Percentiles rank a stretch among this genome's conserved stretches.
phyloP scores from a whole-genome alignment of 768 basidiomycete species.

The Lentinula guzmanii region DNA sequence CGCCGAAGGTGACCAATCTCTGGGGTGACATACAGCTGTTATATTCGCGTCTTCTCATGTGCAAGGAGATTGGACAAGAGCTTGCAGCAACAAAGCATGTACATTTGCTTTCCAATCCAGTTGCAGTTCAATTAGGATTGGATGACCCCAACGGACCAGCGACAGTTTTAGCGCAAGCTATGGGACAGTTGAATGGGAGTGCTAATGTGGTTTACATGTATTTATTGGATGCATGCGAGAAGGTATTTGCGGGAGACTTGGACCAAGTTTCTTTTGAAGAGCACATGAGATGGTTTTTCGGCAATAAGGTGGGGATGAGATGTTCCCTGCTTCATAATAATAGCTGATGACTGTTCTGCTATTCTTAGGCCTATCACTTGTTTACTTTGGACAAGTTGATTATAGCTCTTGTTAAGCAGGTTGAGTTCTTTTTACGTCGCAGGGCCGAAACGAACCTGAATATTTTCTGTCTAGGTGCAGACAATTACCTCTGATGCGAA shows the following conservation, averaged over 20 bases:
- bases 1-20: constrained; percentile 12
- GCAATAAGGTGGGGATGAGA: constrained; percentile 57
- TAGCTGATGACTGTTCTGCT: constrained; percentile 10
- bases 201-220: constrained; percentile 81
- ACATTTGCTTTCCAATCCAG: constrained; percentile 66
- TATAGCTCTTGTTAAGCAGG: constrained; percentile 87
- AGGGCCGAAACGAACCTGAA: background rate
- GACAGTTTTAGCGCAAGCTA: constrained; percentile 59
- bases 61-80: constrained; percentile 74
- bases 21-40: constrained; percentile 50
- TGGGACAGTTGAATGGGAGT: constrained; percentile 48
- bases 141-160: constrained; percentile 79
- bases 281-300: constrained; percentile 92
- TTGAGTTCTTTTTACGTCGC: constrained; percentile 26
- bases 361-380: constrained; percentile 75
- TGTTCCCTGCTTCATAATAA: background rate
- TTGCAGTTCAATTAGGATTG: constrained; percentile 79
- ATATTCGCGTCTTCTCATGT: constrained; percentile 80
- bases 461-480: constrained; percentile 63
- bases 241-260: constrained; percentile 88
- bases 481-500: constrained; percentile 79
- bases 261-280: constrained; percentile 94
- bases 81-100: constrained; percentile 64
- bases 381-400: constrained; percentile 95
- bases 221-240: constrained; percentile 85